phyloP scores from a whole-genome alignment of 768 basidiomycete species.

The Lactarius trivialis region DNA sequence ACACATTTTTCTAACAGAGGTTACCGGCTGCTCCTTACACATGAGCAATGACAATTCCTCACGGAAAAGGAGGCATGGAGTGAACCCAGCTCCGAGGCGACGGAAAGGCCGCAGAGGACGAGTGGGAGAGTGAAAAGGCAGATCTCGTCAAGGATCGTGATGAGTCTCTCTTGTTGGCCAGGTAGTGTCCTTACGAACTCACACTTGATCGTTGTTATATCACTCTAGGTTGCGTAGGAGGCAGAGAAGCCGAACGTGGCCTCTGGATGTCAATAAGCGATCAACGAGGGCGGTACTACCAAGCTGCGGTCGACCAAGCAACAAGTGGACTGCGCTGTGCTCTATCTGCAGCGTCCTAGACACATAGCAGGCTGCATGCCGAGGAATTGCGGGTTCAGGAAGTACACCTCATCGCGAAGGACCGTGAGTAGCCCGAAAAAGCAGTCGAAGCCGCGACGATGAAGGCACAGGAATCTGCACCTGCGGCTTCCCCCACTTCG shows the following conservation, averaged over 20 bases:
- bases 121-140: slow-evolving; percentile 56
- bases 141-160: slow-evolving; percentile 52
- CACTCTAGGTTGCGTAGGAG: slow-evolving; percentile 22
- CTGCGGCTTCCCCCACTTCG: slow-evolving; percentile 21
- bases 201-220: background rate
- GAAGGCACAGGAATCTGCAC: slow-evolving; percentile 25
- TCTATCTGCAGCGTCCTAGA: slow-evolving; percentile 31
- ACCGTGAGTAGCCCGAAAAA: slow-evolving; percentile 48
- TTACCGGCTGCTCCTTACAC: slow-evolving; percentile 43
- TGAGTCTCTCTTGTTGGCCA: slow-evolving; percentile 51
- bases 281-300: slow-evolving; percentile 48
- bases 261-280: slow-evolving; percentile 36
- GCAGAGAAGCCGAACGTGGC: slow-evolving; percentile 23
- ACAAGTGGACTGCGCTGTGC: slow-evolving; percentile 37
- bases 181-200: slow-evolving; percentile 37
- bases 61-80: slow-evolving; percentile 49
- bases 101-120: slow-evolving; percentile 28
- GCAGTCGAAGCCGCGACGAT: slow-evolving; percentile 38
- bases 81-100: slow-evolving; percentile 22
- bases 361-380: slow-evolving; percentile 45
- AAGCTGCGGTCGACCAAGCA: slow-evolving; percentile 52
- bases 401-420: slow-evolving; percentile 44
- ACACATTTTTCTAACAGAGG: background rate
- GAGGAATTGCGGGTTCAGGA: slow-evolving; percentile 55
- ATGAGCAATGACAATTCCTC: slow-evolving; percentile 57